Conservation (phyloP, 148 eudicot species). For the Diospyros lotus region DNA sequence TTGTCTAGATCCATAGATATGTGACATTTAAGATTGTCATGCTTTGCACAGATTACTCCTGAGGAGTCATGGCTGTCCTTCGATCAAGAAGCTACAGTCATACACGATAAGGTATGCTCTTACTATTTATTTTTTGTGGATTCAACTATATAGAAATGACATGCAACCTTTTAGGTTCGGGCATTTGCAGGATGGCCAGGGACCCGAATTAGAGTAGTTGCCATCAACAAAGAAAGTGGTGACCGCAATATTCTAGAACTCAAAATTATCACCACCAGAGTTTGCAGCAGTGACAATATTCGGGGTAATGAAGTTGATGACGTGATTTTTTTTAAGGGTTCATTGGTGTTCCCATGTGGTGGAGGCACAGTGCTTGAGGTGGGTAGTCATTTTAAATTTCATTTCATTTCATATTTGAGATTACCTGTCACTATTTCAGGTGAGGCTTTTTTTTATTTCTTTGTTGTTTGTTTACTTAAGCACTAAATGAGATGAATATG, state of each 20-base stretch:
- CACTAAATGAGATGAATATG: background rate
- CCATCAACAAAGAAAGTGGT: constrained; percentile 33
- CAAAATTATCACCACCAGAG: constrained; percentile 76
- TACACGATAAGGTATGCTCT: constrained; percentile 79
- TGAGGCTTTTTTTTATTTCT: background rate
- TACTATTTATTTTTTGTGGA: constrained; percentile 1
- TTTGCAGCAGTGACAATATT: constrained; percentile 22
- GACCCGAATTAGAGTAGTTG: constrained; percentile 71
- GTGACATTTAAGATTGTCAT: background rate
- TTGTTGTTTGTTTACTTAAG: background rate
- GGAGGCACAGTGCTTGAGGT: constrained; percentile 73
- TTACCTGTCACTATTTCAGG: background rate
- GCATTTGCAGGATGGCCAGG: constrained; percentile 99
- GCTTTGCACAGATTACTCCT: constrained; percentile 55
- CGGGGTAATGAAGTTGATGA: constrained; percentile 36
- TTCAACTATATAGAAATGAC: constrained; percentile 29
- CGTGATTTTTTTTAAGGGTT: constrained; percentile 57
- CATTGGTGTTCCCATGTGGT: constrained; percentile 69
- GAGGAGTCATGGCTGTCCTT: constrained; percentile 90
- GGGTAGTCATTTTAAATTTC: constrained; percentile 9
- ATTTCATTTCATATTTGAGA: background rate
- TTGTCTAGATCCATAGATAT: background rate
- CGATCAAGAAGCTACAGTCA: constrained; percentile 69
- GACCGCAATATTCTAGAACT: constrained; percentile 46
- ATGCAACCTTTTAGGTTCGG: constrained; percentile 72